Conservation (phyloP, 1,284 basidiomycete genomes). For the Malassezia yamatoensis region DNA sequence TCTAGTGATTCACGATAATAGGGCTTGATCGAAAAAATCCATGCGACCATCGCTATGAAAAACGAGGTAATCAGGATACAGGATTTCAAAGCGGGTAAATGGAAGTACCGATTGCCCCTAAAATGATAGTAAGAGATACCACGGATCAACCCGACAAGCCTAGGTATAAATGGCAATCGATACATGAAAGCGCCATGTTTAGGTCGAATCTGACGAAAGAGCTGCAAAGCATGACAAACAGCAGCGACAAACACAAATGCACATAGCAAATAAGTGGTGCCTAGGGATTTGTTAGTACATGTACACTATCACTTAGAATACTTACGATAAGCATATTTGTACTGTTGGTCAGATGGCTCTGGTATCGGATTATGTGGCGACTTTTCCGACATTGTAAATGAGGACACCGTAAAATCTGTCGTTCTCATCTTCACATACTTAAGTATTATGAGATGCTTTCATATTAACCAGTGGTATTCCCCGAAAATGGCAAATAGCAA, state of each 20-base stretch:
- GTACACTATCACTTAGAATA: not conserved
- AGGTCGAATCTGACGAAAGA: not conserved
- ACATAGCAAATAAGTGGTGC: not conserved
- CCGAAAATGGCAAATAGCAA: too few relatives aligned
- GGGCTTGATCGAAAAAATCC: slow-evolving; percentile 27
- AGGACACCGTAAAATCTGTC: too few relatives aligned
- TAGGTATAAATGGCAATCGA: not conserved
- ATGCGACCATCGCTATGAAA: slow-evolving; percentile 11
- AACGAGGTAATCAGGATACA: slow-evolving; percentile 5
- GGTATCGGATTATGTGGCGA: not conserved
- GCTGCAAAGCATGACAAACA: not conserved
- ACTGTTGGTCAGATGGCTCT: not conserved
- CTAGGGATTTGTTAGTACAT: not conserved
- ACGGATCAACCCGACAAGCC: not conserved
- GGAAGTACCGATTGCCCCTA: not conserved
- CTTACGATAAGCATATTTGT: slow-evolving; percentile 1
- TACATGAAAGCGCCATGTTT: not conserved
- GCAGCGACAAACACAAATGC: not conserved
- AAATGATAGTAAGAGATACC: not conserved
- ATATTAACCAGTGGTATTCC: too few relatives aligned
- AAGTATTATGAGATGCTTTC: too few relatives aligned
- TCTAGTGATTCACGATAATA: slow-evolving; percentile 34
- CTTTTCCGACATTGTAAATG: too few relatives aligned
- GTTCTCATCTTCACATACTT: too few relatives aligned
- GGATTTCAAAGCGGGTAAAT: not conserved